Conservation (phyloP, 140 eudicot species). For the Erigeron philadelphicus region DNA sequence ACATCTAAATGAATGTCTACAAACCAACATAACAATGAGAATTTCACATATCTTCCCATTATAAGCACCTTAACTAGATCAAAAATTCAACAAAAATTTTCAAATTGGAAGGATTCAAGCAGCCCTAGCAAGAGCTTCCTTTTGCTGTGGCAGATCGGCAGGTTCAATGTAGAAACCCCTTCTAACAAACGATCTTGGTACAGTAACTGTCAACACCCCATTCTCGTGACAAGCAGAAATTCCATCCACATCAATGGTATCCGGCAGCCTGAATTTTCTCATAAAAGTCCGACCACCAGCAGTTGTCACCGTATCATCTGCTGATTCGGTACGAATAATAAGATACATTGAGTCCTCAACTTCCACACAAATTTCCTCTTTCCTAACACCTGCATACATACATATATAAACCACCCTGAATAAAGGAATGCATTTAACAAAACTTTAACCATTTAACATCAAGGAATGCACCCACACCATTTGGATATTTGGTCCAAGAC, state of each 20-base stretch:
- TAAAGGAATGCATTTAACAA: neutral
- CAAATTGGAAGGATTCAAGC: constrained; percentile 39
- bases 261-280: constrained; percentile 72
- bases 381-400: constrained; percentile 51
- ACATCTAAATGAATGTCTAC: constrained; percentile 21
- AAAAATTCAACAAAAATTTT: neutral
- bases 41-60: constrained; percentile 1
- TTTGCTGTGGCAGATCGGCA: constrained; percentile 37
- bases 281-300: constrained; percentile 48
- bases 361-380: constrained; percentile 80
- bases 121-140: constrained; percentile 68
- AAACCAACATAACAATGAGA: neutral
- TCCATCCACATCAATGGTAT: constrained; percentile 57
- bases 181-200: constrained; percentile 60
- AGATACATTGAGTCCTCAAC: constrained; percentile 78
- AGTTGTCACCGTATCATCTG: constrained; percentile 34
- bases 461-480: neutral
- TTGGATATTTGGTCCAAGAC: neutral
- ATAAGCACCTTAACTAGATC: neutral
- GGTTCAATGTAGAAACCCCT: constrained; percentile 62
- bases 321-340: constrained; percentile 67
- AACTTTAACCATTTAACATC: neutral
- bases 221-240: constrained; percentile 75
- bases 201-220: constrained; percentile 77
- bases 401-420: neutral